Evolutionary conservation across 495 filamentous ascomycete genomes (phyloP), one percentile per base, ranked within the genome.

Genomic region (Penicillium paxilli): DNA sequence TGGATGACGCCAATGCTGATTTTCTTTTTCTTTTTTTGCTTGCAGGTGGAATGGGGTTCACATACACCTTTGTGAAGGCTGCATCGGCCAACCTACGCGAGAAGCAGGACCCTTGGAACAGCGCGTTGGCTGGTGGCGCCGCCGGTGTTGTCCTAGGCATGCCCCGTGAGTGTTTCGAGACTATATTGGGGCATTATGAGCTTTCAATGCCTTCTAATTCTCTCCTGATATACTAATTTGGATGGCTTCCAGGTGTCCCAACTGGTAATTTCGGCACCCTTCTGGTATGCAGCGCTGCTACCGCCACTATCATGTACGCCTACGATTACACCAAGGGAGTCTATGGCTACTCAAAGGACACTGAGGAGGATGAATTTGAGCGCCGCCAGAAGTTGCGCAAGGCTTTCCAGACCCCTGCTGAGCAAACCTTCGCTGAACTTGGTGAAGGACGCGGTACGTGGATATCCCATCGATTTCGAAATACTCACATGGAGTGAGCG

Each of bases 371-470:
- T 64, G 89, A 96, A 63, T 92, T 87, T 55, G 86, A 87, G 54
- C 79, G 86, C 63, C 92, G 93, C 67, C 83, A 94, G 65, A 70
- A 79, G 45, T 55, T 96, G 65, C 83, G 91, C 63, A 87, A 81
- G 77, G 86, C 83, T 59, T 82, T 85, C 62, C 80, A 91, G 67
- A 80, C 85, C 54, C 88, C 91, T 19, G 80, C 91, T 21, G 85
- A 92, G 67, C 85, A 97, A 74, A 96, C 89, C 8, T 73, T 98
- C 50, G 78, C 83, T 9, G 80, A 92, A 52, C 52, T 98, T 49
- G 95, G 95, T 23, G 95, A 99, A 77, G 91, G 91, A 55, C 81
- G 92, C 83, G 89, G 92, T 94, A 80, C 60, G 80, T 71, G 32
- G 54, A 64, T 37, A 49, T 10, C 32, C 10, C 16, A 16, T 19